phyloP scores from a whole-genome alignment of 2,329 filamentous ascomycete species.

The Aspergillus novofumigatus region DNA sequence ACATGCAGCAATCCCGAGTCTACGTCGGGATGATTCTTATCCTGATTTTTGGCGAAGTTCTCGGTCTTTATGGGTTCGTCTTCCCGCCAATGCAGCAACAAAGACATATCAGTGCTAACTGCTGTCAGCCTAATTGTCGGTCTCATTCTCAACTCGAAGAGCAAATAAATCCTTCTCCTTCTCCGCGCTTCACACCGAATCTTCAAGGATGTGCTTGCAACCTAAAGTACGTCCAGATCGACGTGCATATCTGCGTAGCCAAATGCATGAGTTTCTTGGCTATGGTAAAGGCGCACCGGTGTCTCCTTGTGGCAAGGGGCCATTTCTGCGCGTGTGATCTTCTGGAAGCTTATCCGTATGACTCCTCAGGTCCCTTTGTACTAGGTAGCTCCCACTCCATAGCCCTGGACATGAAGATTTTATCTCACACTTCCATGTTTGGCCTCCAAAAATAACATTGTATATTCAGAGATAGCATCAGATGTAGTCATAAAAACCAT shows the following conservation, averaged over 20 bases:
- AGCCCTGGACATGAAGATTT: neutral
- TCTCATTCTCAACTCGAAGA: constrained; percentile 87
- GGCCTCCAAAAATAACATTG: neutral
- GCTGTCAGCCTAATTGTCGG: constrained; percentile 75
- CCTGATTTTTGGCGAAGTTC: constrained; percentile 94
- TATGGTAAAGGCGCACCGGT: neutral
- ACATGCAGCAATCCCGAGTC: constrained; percentile 92
- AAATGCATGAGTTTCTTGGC: neutral
- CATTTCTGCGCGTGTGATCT: neutral
- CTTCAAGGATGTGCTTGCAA: constrained; percentile 14
- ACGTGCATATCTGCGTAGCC: neutral
- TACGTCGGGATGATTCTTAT: constrained; percentile 99
- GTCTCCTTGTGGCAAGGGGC: neutral
- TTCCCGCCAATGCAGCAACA: neutral
- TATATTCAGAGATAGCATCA: neutral
- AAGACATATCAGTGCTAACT: constrained; percentile 16
- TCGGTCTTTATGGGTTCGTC: constrained; percentile 89
- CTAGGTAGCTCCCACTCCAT: neutral
- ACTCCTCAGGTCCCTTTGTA: neutral
- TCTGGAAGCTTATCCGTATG: neutral
- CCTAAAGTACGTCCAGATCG: neutral
- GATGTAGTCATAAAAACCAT: neutral
- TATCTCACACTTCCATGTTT: neutral
- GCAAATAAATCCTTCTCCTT: constrained; percentile 16
- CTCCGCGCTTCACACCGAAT: neutral